Percentiles rank a stretch among this genome's conserved stretches.
Evolutionary conservation across 495 filamentous ascomycete genomes (phyloP).

Genomic region (Tuber brumale): DNA sequence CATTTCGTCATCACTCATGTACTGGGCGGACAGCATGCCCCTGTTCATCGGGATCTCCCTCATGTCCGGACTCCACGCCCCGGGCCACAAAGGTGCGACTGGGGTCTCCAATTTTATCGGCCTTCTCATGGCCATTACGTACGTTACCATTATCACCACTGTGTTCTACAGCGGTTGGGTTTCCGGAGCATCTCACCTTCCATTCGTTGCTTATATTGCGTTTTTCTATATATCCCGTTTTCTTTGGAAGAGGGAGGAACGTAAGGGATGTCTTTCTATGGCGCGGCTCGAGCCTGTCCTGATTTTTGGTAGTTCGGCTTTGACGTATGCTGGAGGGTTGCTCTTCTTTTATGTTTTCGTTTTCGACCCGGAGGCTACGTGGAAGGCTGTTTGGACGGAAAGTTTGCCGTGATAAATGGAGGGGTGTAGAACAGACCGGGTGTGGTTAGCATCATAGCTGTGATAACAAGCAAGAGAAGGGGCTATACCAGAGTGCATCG

Average conservation of each 20-base stretch:
- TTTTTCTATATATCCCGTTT: background rate
- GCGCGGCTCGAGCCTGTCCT: background rate
- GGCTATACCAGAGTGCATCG: background rate
- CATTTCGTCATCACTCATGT: background rate
- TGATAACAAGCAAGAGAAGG: background rate
- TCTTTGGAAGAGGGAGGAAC: background rate
- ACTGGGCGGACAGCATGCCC: background rate
- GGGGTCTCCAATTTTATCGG: background rate
- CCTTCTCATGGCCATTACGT: background rate
- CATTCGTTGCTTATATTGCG: background rate
- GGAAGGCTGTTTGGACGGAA: conserved; percentile 1
- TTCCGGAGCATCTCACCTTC: background rate
- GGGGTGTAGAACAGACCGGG: background rate
- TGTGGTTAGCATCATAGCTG: background rate
- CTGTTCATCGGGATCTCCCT: background rate
- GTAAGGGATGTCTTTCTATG: background rate
- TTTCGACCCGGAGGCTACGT: conserved; percentile 2
- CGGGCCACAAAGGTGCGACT: background rate
- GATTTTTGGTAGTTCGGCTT: background rate
- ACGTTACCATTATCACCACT: background rate
- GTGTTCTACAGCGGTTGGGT: background rate
- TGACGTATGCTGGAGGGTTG: background rate
- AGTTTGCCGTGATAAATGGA: background rate
- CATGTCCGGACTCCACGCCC: background rate
- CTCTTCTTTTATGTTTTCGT: background rate